These are phyloP conservation scores for Venustampulla echinocandica DNA, from an alignment of 495 filamentous ascomycete species.

Conservation along the genomic window DNA sequence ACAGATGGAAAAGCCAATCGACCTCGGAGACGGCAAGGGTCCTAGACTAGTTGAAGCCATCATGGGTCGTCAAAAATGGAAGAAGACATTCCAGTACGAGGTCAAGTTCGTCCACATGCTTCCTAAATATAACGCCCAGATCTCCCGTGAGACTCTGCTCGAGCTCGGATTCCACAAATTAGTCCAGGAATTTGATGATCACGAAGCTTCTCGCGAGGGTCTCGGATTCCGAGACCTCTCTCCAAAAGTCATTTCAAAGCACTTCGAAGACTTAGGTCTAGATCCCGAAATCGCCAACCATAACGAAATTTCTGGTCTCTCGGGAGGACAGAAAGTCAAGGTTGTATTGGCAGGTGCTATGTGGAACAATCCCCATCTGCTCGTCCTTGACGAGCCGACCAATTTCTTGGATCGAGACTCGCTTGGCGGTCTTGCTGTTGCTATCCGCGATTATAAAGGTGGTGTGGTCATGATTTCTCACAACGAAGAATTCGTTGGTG, in stretches of 20 bases:
- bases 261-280: conserved; percentile 93
- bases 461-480: conserved; percentile 99
- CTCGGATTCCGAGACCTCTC: conserved; percentile 89
- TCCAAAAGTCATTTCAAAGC: conserved; percentile 89
- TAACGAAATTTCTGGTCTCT: conserved; percentile 94
- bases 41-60: conserved; percentile 72
- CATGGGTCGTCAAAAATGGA: conserved; percentile 95
- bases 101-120: conserved; percentile 85
- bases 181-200: conserved; percentile 96
- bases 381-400: conserved; percentile 97
- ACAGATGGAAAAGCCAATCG: conserved; percentile 83
- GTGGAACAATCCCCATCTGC: conserved; percentile 98
- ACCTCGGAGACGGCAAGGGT: conserved; percentile 74
- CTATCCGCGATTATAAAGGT: conserved; percentile 94
- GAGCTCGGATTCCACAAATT: conserved; percentile 84
- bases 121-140: conserved; percentile 86
- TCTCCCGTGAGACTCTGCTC: conserved; percentile 86
- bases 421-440: conserved; percentile 87
- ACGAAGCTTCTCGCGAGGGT: conserved; percentile 94
- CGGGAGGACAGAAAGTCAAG: conserved; percentile 99
- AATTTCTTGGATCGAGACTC: conserved; percentile 99
- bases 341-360: conserved; percentile 95
- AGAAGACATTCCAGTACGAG: conserved; percentile 99
- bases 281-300: conserved; percentile 98
- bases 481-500: conserved; percentile 97